Percentiles rank a stretch among this genome's conserved stretches.
Conservation (phyloP, 192 early-diverging fungal genomes). For the Rhizophagus clarus region DNA sequence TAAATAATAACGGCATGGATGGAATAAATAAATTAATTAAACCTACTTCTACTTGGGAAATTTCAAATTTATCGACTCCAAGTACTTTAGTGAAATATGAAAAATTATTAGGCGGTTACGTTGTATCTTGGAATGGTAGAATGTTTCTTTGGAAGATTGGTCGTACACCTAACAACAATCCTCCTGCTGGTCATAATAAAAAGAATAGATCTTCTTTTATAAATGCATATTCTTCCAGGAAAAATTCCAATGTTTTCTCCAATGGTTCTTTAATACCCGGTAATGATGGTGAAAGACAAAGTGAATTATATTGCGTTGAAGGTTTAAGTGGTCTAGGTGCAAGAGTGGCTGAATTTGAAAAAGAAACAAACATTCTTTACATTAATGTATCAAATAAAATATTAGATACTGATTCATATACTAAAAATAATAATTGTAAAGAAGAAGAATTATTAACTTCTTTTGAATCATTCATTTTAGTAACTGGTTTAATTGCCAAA, state of each 20-base stretch:
- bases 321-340: not conserved
- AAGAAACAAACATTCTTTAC: not conserved
- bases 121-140: not conserved
- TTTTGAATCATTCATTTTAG: not conserved
- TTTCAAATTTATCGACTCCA: not conserved
- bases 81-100: not conserved
- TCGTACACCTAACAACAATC: not conserved
- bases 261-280: not conserved
- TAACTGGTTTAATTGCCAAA: conserved; percentile 1
- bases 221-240: not conserved
- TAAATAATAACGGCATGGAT: not conserved
- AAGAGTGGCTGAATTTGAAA: not conserved
- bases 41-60: not conserved
- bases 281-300: not conserved
- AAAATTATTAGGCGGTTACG: not conserved
- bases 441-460: not conserved
- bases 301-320: conserved; percentile 1
- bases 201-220: not conserved
- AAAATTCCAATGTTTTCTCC: not conserved
- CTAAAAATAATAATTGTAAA: not conserved
- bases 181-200: not conserved
- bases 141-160: not conserved
- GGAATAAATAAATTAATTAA: not conserved
- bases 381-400: not conserved
- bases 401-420: not conserved